Evolutionary conservation across 306 rosid genomes (phyloP).

Genomic region (Cyclanthera cordifolia): DNA sequence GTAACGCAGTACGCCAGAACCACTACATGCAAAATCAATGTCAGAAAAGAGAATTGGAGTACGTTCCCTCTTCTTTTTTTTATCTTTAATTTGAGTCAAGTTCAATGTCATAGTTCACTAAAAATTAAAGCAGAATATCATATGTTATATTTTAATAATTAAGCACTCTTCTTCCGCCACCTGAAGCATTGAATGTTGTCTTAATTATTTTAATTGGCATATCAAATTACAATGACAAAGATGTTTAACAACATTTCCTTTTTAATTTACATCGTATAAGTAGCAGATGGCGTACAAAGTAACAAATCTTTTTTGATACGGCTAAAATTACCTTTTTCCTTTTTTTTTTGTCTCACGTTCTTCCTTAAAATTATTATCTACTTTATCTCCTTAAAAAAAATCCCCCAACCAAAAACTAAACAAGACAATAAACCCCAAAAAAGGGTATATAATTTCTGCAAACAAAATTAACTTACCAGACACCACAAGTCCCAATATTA

Average conservation of each 20-base stretch:
- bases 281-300: slow-evolving; percentile 4
- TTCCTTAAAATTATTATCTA: background rate
- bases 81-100: background rate
- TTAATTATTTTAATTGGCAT: background rate
- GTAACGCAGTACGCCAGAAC: slow-evolving; percentile 28
- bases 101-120: background rate
- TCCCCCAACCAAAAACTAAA: background rate
- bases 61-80: background rate
- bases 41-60: background rate
- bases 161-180: background rate
- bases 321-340: background rate
- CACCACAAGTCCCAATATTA: slow-evolving; percentile 32
- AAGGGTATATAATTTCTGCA: background rate
- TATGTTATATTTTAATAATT: background rate
- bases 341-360: background rate
- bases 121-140: background rate
- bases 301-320: background rate
- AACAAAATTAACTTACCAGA: slow-evolving; percentile 33
- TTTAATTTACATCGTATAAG: too few relatives aligned
- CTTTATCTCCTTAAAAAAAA: background rate
- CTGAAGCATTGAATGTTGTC: background rate
- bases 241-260: background rate
- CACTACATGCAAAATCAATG: slow-evolving; percentile 25
- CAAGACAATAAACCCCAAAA: background rate
- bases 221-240: slow-evolving; percentile 3